Conservation (phyloP, 371 early-diverging fungal genomes). For the Blakeslea trispora region DNA sequence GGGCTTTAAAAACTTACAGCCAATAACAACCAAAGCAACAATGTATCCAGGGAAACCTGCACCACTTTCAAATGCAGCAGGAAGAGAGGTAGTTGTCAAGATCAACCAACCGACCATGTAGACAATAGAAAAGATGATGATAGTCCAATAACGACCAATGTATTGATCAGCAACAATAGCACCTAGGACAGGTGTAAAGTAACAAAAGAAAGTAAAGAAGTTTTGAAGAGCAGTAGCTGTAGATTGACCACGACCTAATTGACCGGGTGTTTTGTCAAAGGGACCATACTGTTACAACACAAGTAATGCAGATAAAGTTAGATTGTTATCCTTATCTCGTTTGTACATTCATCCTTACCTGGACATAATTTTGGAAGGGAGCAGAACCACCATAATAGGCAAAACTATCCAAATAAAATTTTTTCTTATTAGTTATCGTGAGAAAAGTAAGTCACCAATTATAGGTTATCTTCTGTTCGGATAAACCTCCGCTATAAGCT, state of each 20-base stretch:
- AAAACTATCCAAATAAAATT: conserved; percentile 49
- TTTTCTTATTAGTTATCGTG: conserved; percentile 5
- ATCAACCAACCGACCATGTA: conserved; percentile 69
- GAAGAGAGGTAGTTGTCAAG: conserved; percentile 61
- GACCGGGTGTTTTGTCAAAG: conserved; percentile 27
- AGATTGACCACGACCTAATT: conserved; percentile 46
- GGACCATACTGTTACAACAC: conserved; percentile 20
- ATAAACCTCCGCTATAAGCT: too few relatives aligned
- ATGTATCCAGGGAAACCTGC: conserved; percentile 66
- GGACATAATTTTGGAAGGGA: conserved; percentile 64
- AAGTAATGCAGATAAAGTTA: conserved; percentile 1
- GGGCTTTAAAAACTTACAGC: conserved; percentile 24
- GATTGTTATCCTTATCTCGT: not conserved
- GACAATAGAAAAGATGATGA: conserved; percentile 62
- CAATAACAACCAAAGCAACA: conserved; percentile 54
- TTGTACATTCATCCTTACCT: conserved; percentile 19
- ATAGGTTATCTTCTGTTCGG: conserved; percentile 4
- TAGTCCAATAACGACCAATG: conserved; percentile 81
- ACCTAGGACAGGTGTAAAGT: conserved; percentile 75
- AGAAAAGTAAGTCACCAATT: conserved; percentile 11
- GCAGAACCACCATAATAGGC: conserved; percentile 74
- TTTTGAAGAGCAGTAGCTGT: conserved; percentile 67
- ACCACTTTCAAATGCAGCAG: conserved; percentile 45
- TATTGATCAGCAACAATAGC: conserved; percentile 79
- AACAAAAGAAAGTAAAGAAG: conserved; percentile 77